Conservation (phyloP, 306 rosid species). For the Arachis hypogaea region DNA sequence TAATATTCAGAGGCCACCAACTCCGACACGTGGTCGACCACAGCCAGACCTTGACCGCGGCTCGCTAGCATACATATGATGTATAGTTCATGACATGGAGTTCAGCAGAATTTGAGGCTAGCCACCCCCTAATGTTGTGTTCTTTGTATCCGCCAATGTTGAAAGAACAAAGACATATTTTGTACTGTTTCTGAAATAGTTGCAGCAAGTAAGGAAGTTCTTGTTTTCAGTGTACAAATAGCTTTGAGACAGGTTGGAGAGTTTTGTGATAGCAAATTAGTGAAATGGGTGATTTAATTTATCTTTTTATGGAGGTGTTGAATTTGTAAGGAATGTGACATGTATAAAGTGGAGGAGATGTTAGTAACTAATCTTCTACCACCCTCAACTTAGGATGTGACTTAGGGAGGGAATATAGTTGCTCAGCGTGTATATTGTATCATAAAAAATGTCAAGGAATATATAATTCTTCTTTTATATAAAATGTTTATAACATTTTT, state of each 20-base stretch:
- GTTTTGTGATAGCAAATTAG: slow-evolving; percentile 30
- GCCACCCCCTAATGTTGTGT: slow-evolving; percentile 27
- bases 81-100: slow-evolving; percentile 30
- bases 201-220: slow-evolving; percentile 41
- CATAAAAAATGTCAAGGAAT: slow-evolving; percentile 30
- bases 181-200: slow-evolving; percentile 26
- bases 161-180: slow-evolving; percentile 31
- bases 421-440: slow-evolving; percentile 51
- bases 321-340: slow-evolving; percentile 43
- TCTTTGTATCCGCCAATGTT: slow-evolving; percentile 29
- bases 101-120: slow-evolving; percentile 16
- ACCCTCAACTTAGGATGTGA: slow-evolving; percentile 35
- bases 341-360: slow-evolving; percentile 48
- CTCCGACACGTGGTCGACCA: slow-evolving; percentile 98
- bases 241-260: slow-evolving; percentile 32
- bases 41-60: slow-evolving; percentile 95
- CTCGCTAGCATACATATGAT: slow-evolving; percentile 96
- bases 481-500: slow-evolving; percentile 35
- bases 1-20: slow-evolving; percentile 97
- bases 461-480: slow-evolving; percentile 5
- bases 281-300: slow-evolving; percentile 30
- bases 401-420: slow-evolving; percentile 50
- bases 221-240: slow-evolving; percentile 44
- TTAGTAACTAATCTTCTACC: slow-evolving; percentile 37
- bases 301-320: slow-evolving; percentile 39